phyloP scores from a whole-genome alignment of 768 basidiomycete genomes.

The Trametes cinnabarina region DNA sequence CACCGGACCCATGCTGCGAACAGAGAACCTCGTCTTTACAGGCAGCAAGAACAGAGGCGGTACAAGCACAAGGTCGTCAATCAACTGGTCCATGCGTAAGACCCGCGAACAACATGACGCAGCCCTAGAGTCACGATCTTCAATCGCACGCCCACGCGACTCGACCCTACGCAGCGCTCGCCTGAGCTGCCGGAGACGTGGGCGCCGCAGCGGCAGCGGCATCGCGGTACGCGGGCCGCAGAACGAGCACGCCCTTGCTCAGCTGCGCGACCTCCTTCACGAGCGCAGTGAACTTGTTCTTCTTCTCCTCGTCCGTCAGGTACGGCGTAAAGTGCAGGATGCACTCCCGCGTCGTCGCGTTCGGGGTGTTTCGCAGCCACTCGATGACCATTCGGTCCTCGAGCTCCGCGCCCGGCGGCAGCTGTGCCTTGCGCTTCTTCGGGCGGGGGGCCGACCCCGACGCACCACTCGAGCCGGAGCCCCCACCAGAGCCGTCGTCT shows the following conservation, averaged over 20 bases:
- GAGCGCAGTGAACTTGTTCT: conserved; percentile 71
- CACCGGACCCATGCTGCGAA: background rate
- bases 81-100: conserved; percentile 6
- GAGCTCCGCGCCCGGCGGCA: conserved; percentile 42
- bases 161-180: too few species aligned
- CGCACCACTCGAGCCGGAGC: background rate
- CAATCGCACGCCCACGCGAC: background rate
- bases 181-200: conserved; percentile 1
- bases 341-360: conserved; percentile 74
- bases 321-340: conserved; percentile 79
- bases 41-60: background rate
- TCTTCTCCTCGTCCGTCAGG: conserved; percentile 65
- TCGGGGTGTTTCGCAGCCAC: conserved; percentile 69
- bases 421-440: conserved; percentile 53
- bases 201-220: conserved; percentile 4
- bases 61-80: background rate
- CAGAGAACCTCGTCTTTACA: background rate
- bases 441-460: conserved; percentile 38
- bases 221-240: conserved; percentile 37
- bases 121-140: background rate
- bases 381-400: conserved; percentile 67
- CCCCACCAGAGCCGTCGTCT: conserved; percentile 31
- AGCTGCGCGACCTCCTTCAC: conserved; percentile 78
- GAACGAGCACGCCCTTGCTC: conserved; percentile 60
- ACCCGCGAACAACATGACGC: background rate